These are phyloP conservation scores for Nigrospora sphaerica DNA, from an alignment of 2,329 filamentous ascomycete genomes.

Conservation along the genomic window DNA sequence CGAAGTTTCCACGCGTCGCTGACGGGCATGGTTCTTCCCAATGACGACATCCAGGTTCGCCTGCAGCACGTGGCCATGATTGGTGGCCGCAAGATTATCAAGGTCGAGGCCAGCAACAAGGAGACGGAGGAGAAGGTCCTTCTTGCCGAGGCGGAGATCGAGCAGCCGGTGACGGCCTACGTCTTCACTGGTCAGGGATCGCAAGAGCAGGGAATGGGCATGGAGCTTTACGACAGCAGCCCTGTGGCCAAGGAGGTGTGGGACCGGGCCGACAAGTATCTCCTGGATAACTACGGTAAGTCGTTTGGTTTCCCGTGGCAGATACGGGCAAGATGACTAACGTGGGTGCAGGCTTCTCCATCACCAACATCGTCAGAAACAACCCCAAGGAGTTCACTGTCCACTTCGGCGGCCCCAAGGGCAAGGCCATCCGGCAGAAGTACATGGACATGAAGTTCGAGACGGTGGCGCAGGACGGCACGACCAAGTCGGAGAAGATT, in stretches of 20 bases:
- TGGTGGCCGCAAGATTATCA: conserved; percentile 97
- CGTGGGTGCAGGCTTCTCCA: conserved; percentile 67
- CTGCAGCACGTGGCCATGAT: conserved; percentile 98
- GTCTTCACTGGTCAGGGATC: conserved; percentile 98
- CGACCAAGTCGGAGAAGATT: conserved; percentile 96
- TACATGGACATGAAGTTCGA: conserved; percentile 99
- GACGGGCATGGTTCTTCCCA: conserved; percentile 97
- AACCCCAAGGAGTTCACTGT: conserved; percentile 98
- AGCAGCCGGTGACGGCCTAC: conserved; percentile 93
- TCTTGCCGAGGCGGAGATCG: conserved; percentile 90
- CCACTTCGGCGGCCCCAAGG: conserved; percentile 92
- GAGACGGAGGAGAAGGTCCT: conserved; percentile 96
- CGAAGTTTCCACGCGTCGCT: conserved; percentile 94
- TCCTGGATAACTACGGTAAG: conserved; percentile 96
- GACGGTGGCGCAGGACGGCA: conserved; percentile 86
- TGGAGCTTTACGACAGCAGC: conserved; percentile 95
- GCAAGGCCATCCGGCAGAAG: conserved; percentile 96
- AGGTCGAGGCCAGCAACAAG: conserved; percentile 92
- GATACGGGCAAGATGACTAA: conserved; percentile 3
- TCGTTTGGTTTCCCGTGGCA: conserved; percentile 1
- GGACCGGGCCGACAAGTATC: conserved; percentile 96
- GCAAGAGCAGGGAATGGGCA: conserved; percentile 99
- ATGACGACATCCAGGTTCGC: conserved; percentile 91
- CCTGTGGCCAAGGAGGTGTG: conserved; percentile 93
- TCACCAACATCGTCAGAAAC: conserved; percentile 98